phyloP scores from a whole-genome alignment of 1,284 basidiomycete species.

The Ustilago cynodontis region DNA sequence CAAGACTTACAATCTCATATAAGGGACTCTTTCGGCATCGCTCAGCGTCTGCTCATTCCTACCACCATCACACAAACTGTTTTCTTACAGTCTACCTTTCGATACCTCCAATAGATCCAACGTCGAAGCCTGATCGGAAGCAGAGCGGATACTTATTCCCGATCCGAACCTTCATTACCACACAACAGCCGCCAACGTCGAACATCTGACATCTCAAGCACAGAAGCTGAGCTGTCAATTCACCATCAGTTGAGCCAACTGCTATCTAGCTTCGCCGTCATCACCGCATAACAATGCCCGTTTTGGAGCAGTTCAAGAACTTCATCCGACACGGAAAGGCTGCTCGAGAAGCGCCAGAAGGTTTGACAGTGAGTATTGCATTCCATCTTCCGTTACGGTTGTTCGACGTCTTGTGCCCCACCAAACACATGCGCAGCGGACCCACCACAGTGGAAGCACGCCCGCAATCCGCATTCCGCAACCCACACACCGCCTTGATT shows the following conservation, averaged over 20 bases:
- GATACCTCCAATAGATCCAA: background rate
- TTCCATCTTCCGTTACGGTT: background rate
- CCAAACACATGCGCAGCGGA: background rate
- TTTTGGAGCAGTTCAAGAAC: conserved; percentile 64
- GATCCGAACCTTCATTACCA: background rate
- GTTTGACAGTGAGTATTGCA: conserved; percentile 23
- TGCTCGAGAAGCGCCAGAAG: conserved; percentile 38
- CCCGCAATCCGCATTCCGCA: background rate
- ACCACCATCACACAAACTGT: background rate
- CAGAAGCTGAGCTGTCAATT: conserved; percentile 4
- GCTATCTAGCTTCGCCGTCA: background rate
- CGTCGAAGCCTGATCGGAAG: background rate
- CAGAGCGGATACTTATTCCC: background rate
- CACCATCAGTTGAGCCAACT: background rate
- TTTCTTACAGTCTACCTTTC: background rate
- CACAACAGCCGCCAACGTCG: background rate
- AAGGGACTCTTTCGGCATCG: background rate
- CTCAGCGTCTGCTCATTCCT: background rate
- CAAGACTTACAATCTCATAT: background rate
- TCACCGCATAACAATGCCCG: conserved; percentile 43
- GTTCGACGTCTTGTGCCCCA: background rate
- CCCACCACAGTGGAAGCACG: background rate
- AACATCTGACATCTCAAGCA: background rate
- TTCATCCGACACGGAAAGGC: conserved; percentile 67
- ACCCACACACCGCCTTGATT: too few species aligned